A percentile compares a stretch with the other conserved stretches of the same genome.
These are phyloP conservation scores for Botrytis porri DNA, from an alignment of 2,329 filamentous ascomycete species.

Conservation along the genomic window DNA sequence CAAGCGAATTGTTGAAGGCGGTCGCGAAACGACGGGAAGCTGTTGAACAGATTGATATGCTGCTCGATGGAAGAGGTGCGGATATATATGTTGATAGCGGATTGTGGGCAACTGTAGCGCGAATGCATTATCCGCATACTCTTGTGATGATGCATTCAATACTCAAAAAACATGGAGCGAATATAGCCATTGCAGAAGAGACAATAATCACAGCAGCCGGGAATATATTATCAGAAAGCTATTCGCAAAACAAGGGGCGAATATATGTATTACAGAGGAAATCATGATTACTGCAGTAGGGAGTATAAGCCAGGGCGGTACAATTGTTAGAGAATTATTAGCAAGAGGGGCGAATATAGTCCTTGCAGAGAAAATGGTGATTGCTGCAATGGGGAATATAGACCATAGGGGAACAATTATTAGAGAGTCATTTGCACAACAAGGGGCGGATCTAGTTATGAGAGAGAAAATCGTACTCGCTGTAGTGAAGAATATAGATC, in stretches of 20 bases:
- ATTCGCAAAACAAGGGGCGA: background rate
- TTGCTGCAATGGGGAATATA: background rate
- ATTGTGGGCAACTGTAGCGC: background rate
- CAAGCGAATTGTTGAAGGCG: background rate
- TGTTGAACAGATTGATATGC: rapidly evolving
- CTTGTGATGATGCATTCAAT: background rate
- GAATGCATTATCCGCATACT: background rate
- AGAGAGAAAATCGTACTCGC: background rate
- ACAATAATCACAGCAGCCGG: background rate
- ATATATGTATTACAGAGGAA: background rate
- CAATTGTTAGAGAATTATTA: too few species aligned
- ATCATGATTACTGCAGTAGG: background rate
- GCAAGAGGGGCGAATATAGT: too few species aligned
- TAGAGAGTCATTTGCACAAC: background rate
- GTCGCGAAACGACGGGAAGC: background rate
- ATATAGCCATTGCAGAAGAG: too few species aligned
- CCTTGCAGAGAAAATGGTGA: too few species aligned
- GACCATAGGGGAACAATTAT: rapidly evolving
- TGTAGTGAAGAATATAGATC: rapidly evolving
- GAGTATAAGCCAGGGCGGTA: too few species aligned
- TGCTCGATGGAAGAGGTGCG: background rate
- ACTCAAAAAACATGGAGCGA: background rate
- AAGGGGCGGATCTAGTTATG: background rate
- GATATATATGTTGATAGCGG: background rate
- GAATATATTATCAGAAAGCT: background rate